These are phyloP conservation scores for Globisporangium okanoganense DNA, from an alignment of 352 stramenopile species.

Conservation along the genomic window DNA sequence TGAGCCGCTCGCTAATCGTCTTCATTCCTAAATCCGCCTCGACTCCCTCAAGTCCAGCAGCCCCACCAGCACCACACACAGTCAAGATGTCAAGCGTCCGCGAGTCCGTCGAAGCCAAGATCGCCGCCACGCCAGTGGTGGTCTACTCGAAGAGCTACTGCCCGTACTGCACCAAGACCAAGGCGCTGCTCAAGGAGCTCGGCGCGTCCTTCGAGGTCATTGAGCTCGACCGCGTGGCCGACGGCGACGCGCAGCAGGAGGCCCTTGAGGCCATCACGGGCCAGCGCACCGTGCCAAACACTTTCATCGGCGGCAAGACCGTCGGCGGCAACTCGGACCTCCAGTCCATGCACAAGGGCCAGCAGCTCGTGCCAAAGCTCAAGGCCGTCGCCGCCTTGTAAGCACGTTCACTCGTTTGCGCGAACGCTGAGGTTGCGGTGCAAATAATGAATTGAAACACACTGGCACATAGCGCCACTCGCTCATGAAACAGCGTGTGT, in stretches of 20 bases:
- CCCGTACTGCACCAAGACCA: conserved; percentile 89
- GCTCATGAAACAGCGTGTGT: neutral
- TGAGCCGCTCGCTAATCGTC: neutral
- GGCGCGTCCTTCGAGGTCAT: conserved; percentile 48
- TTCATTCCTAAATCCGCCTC: conserved; percentile 6
- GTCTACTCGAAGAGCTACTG: conserved; percentile 96
- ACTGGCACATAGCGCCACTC: neutral
- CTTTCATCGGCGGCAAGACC: conserved; percentile 94
- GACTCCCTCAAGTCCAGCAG: neutral
- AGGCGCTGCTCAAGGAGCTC: conserved; percentile 52
- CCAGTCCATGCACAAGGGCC: conserved; percentile 77
- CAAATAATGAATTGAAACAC: too few relatives aligned
- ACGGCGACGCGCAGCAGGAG: conserved; percentile 54
- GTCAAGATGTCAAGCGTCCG: conserved; percentile 51
- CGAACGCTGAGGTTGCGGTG: too few relatives aligned
- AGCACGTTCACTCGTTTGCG: too few relatives aligned
- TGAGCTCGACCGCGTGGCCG: conserved; percentile 52
- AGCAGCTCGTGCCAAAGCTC: conserved; percentile 87
- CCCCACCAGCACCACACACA: conserved; percentile 6
- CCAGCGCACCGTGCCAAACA: conserved; percentile 95
- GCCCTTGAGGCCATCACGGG: conserved; percentile 64
- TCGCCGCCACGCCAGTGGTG: conserved; percentile 47
- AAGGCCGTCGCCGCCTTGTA: conserved; percentile 48
- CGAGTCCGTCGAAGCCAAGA: conserved; percentile 62
- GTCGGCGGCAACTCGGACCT: conserved; percentile 96